A percentile compares a stretch with the other conserved stretches of the same genome.
phyloP scores from a whole-genome alignment of 2,329 filamentous ascomycete species.

The Monosporascus sp. region DNA sequence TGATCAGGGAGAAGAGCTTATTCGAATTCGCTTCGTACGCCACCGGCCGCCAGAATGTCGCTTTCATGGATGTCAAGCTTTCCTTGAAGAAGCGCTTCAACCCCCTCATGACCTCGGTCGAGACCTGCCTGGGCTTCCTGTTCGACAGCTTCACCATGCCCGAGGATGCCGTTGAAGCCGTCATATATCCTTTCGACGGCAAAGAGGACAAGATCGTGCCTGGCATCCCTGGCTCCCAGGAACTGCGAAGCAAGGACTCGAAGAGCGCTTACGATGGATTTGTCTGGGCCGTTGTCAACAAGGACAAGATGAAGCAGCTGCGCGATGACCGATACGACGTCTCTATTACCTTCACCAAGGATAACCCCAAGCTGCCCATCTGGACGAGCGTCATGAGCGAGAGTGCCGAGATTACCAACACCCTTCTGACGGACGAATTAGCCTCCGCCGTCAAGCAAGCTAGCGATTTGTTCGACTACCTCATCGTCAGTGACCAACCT shows the following conservation, averaged over 20 bases:
- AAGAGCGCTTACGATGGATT: constrained; percentile 80
- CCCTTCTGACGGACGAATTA: constrained; percentile 81
- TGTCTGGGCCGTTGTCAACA: constrained; percentile 93
- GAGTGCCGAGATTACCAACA: constrained; percentile 88
- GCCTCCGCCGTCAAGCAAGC: constrained; percentile 72
- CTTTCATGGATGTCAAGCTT: constrained; percentile 82
- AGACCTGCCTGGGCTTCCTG: constrained; percentile 68
- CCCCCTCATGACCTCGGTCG: constrained; percentile 57
- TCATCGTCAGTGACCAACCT: constrained; percentile 88
- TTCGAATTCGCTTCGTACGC: constrained; percentile 86
- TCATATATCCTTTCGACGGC: constrained; percentile 85
- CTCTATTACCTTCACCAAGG: constrained; percentile 88
- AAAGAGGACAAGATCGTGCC: constrained; percentile 77
- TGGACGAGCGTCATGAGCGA: constrained; percentile 97
- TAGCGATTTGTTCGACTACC: constrained; percentile 76
- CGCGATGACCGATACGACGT: constrained; percentile 93
- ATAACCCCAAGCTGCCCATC: constrained; percentile 78
- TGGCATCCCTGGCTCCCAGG: constrained; percentile 52
- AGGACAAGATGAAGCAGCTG: constrained; percentile 84
- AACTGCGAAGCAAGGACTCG: constrained; percentile 49
- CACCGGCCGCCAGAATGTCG: constrained; percentile 86
- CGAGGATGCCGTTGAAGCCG: constrained; percentile 68
- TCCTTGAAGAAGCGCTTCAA: constrained; percentile 83
- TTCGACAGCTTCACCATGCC: constrained; percentile 70
- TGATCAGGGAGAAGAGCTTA: constrained; percentile 81